Base-by-base conservation (phyloP, 176 grass and related monocot species). In the Canna indica region DNA sequence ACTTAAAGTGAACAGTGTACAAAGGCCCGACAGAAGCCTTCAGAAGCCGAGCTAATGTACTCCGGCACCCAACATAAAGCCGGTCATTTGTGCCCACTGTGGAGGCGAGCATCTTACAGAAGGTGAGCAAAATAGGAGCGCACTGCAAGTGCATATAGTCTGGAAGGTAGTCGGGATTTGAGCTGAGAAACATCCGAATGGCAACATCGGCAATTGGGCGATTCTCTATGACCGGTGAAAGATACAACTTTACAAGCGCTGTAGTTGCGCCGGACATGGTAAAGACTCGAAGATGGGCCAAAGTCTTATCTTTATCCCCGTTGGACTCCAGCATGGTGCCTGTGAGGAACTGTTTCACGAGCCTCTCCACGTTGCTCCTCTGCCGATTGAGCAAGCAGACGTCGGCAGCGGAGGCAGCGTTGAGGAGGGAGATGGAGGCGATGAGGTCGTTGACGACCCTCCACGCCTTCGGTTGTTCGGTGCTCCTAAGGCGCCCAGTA, bases 381-480 rank as follows among this genome's bases (percentile, higher is more conserved):
- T 13, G 32, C 28, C 41, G 69, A 73, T 47, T 31, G 32, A 3
- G 25, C 5, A 20, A 8, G 35, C 12, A 17, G 27, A 0, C 33
- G 77, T 33, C 33, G n/a, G 17, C 3, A 33, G 4, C 20, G 12
- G 67, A 58, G 47, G 50, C 31, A 3, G 22, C 1, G 14, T 20
- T 36, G n/a, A 73, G 52, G 25, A 39, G 42, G 52, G n/a, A 73
- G 32, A 73, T 30, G 35, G 71, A 41, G 65, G 15, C 25, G 64
- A 84, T 83, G 79, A 99, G 90, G 79, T 90, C 82, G 34, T 82
- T 78, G 6, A 80, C 95, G 73, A 90, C 80, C 84, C 85, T 90
- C 95, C 95, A 99, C 7, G 87, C 87, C 17, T 69, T 58, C 7
- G 95, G 90, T 44, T 85, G 75, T 17, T 50, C 79, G 17, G 95